Conservation (phyloP, 169 alveolate species). For the Eimeria mitis region DNA sequence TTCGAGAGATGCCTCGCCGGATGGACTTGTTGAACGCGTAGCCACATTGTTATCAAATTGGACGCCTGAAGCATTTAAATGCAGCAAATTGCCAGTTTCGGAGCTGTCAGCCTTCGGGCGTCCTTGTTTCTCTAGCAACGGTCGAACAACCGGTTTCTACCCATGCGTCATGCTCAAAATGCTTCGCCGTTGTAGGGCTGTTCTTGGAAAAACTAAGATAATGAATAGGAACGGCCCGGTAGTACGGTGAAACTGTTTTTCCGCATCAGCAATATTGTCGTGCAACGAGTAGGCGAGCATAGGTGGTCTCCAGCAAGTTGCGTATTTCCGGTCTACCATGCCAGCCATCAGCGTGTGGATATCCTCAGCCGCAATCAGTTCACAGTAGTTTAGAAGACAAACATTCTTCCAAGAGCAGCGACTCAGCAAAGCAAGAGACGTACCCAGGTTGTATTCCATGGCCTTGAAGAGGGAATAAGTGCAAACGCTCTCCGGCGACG, state of each 20-base stretch:
- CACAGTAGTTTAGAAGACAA: neutral
- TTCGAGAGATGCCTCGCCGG: constrained; percentile 28
- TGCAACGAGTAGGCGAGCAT: neutral
- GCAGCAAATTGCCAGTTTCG: neutral
- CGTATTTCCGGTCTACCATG: neutral
- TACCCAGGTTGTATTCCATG: constrained; percentile 78
- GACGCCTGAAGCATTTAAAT: constrained; percentile 26
- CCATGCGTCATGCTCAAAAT: neutral
- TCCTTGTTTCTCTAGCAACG: neutral
- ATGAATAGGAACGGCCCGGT: neutral
- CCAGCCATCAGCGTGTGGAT: neutral
- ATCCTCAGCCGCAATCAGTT: neutral
- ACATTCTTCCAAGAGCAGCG: neutral
- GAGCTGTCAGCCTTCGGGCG: neutral
- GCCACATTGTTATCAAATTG: constrained; percentile 41
- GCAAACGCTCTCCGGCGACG: constrained; percentile 72
- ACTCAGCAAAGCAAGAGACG: constrained; percentile 8
- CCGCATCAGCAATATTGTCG: neutral
- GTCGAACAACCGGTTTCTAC: neutral
- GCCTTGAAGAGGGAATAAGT: constrained; percentile 80
- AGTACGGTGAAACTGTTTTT: neutral
- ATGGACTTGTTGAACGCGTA: constrained; percentile 39
- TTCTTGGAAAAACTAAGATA: neutral
- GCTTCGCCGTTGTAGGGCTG: neutral
- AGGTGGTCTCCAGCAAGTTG: too few relatives aligned